Evolutionary conservation across 257 asterid genomes (phyloP).

Genomic region (Lavandula angustifolia): DNA sequence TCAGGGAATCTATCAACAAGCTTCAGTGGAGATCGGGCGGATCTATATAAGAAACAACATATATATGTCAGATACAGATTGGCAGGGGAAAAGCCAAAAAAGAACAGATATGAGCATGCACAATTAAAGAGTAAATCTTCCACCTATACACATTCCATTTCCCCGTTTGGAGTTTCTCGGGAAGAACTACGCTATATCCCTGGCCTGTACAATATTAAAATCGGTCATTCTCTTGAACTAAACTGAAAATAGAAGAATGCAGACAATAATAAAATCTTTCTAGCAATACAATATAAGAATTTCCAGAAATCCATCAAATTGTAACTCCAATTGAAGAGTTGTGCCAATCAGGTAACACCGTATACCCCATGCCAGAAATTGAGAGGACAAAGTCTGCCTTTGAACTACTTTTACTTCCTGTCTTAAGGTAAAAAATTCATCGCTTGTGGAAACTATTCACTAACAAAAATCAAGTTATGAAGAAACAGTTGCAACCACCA

Average conservation of each 20-base stretch:
- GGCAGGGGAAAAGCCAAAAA: conserved; percentile 12
- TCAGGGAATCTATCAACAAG: conserved; percentile 67
- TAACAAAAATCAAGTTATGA: not conserved
- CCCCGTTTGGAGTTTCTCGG: conserved; percentile 89
- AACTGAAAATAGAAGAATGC: conserved; percentile 4
- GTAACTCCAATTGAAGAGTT: not conserved
- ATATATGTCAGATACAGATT: conserved; percentile 18
- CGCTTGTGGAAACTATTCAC: conserved; percentile 1
- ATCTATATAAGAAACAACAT: conserved; percentile 45
- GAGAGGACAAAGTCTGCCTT: not conserved
- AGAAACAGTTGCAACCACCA: not conserved
- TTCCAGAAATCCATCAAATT: conserved; percentile 14
- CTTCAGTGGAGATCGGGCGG: conserved; percentile 77
- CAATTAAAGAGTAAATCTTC: conserved; percentile 25
- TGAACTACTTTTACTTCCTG: not conserved
- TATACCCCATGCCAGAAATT: not conserved
- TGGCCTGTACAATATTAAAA: conserved; percentile 55
- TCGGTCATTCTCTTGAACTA: conserved; percentile 23
- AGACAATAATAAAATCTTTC: not conserved
- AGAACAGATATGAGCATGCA: conserved; percentile 15
- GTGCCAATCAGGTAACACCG: conserved; percentile 1
- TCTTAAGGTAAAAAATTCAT: not conserved
- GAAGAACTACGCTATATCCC: conserved; percentile 80
- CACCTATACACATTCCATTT: conserved; percentile 98
- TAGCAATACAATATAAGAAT: conserved; percentile 3